Percentiles rank a stretch among this genome's conserved stretches.
These are phyloP conservation scores for Kalmanozyma brasiliensis DNA, from an alignment of 1,284 basidiomycete genomes.

Conservation along the genomic window DNA sequence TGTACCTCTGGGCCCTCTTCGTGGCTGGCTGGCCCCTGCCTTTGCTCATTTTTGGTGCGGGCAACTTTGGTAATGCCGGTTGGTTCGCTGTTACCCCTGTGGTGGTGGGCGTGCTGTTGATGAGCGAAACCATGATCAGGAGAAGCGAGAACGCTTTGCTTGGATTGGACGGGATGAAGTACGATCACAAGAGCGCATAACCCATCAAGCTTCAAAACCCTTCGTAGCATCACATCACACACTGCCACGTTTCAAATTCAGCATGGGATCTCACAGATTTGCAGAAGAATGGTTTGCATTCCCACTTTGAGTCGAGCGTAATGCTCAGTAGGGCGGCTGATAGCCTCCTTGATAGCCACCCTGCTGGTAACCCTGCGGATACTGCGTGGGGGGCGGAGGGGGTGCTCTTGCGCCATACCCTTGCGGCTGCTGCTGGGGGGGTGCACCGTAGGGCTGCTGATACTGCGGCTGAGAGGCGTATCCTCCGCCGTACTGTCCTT, in stretches of 20 bases:
- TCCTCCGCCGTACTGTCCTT: conserved; percentile 6
- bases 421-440: conserved; percentile 17
- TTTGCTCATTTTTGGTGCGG: conserved; percentile 64
- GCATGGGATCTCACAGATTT: neutral
- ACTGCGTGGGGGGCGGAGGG: conserved; percentile 17
- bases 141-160: conserved; percentile 54
- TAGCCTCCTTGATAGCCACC: conserved; percentile 13
- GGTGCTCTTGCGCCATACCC: conserved; percentile 7
- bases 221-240: too few relatives aligned
- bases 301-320: too few relatives aligned
- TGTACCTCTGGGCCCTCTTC: conserved; percentile 62
- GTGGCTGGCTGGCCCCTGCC: conserved; percentile 56
- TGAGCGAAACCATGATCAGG: conserved; percentile 56
- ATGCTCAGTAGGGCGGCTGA: conserved; percentile 22
- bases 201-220: too few relatives aligned
- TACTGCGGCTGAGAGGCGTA: conserved; percentile 9
- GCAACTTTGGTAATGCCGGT: conserved; percentile 62
- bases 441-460: conserved; percentile 6
- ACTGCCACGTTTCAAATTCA: too few relatives aligned
- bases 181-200: conserved; percentile 65
- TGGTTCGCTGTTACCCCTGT: conserved; percentile 63
- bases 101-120: conserved; percentile 42
- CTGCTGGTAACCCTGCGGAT: conserved; percentile 9
- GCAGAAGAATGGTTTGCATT: neutral
- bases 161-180: conserved; percentile 59